These are phyloP conservation scores for Helianthus tuberosus DNA, from an alignment of 129 eudicot genomes.

Conservation along the genomic window DNA sequence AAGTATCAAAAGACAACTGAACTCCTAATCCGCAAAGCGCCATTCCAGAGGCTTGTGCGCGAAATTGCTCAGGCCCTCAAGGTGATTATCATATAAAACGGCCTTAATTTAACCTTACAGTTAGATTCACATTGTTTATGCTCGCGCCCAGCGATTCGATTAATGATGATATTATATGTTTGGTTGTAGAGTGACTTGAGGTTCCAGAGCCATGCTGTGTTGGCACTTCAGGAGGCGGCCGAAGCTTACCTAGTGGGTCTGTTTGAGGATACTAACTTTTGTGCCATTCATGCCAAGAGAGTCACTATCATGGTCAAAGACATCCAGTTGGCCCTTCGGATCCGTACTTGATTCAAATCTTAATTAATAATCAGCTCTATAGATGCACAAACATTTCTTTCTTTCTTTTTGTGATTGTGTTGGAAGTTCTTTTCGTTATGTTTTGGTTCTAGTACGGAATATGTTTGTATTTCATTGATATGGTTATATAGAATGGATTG, in stretches of 20 bases:
- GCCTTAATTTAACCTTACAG: too few relatives aligned
- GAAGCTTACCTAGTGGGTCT: too few relatives aligned
- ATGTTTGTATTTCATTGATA: too few relatives aligned
- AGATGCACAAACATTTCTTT: too few relatives aligned
- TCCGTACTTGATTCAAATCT: not conserved
- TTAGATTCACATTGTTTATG: not conserved
- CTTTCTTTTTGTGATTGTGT: too few relatives aligned
- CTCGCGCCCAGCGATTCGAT: not conserved
- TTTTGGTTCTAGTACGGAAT: too few relatives aligned
- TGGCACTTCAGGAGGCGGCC: too few relatives aligned
- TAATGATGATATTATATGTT: not conserved
- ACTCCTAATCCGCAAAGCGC: slow-evolving; percentile 16
- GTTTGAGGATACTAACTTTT: too few relatives aligned
- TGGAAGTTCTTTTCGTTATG: too few relatives aligned
- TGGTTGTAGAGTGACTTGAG: slow-evolving; percentile 30
- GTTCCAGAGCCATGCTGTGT: too few relatives aligned
- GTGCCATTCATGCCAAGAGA: too few relatives aligned
- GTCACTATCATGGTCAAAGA: not conserved
- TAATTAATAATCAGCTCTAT: not conserved
- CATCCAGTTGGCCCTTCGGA: not conserved
- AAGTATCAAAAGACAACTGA: slow-evolving; percentile 18
- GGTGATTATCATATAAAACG: slow-evolving; percentile 4
- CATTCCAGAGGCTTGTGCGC: slow-evolving; percentile 66
- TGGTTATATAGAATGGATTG: too few relatives aligned
- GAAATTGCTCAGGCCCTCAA: slow-evolving; percentile 53